Evolutionary conservation across 257 asterid genomes (phyloP), one percentile per base, ranked within the genome.

Genomic region (Solanum habrochaites): DNA sequence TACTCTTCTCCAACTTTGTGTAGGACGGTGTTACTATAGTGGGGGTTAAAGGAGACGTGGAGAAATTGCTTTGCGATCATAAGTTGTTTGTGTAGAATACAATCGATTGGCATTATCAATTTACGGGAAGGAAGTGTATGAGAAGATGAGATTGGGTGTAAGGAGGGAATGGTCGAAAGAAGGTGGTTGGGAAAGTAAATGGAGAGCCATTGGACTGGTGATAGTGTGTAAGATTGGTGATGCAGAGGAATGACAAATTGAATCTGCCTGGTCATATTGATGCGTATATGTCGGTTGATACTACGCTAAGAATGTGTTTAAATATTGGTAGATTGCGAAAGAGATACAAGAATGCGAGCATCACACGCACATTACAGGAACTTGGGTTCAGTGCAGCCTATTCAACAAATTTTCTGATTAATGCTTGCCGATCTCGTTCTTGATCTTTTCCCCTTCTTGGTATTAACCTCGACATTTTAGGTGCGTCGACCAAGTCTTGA

Each of bases 201-300:
- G 43, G 43, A 40, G 11, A 40, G 52, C 52, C 52, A 45, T 11
- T 0, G 52, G 12, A 85, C n/a, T n/a, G n/a, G 88, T 86, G 8
- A 70, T 83, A 16, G n/a, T 74, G 64, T 87, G 91, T 31, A 52
- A 89, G 8, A n/a, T n/a, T 86, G 91, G 91, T n/a, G 85, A 87
- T 39, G 86, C 77, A 2, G 83, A 86, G 72, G 56, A 8, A 18
- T 62, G 74, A 70, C 91, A 89, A 84, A 31, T 89, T 72, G 87
- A 87, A 88, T 89, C 86, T 83, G 85, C 86, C 86, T 72, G 83
- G n/a, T n/a, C 86, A n/a, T 25, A 85, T 85, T 27, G 90, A 89
- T 67, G 91, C 86, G 20, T 87, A 39, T 87, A 80, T 88, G 31
- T 89, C 90, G 6, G 62, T 21, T 49, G 86, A 14, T 29, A 87